phyloP scores from a whole-genome alignment of 148 eudicot species.

The Rhododendron henanense region DNA sequence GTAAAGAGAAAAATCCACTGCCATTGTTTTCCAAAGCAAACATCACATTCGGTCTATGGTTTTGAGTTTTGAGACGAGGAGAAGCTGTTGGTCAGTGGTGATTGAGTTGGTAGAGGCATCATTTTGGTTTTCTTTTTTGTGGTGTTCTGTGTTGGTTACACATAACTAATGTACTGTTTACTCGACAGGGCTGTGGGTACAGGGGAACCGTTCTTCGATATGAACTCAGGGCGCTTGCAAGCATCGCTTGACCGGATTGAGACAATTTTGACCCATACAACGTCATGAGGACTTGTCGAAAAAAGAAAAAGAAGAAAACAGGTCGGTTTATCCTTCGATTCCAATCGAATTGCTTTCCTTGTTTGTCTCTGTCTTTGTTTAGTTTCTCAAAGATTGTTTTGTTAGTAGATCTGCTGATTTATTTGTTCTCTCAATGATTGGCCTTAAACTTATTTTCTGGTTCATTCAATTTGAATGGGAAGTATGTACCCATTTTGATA shows the following conservation, averaged over 20 bases:
- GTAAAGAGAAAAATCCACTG: background rate
- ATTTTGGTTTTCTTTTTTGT: background rate
- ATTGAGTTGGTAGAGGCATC: background rate
- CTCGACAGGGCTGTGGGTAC: slow-evolving; percentile 71
- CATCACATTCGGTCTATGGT: background rate
- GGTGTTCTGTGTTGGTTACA: background rate
- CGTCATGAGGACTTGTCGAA: slow-evolving; percentile 14
- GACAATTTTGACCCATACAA: slow-evolving; percentile 60
- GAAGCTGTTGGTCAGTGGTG: background rate
- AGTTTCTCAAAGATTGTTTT: background rate
- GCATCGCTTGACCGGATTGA: slow-evolving; percentile 94
- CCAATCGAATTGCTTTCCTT: background rate
- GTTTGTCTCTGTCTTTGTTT: background rate
- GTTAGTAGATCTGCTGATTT: background rate
- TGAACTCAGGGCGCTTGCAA: slow-evolving; percentile 77
- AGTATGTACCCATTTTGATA: background rate
- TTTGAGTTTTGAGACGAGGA: background rate
- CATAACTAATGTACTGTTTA: background rate
- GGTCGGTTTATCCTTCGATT: background rate
- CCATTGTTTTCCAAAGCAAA: background rate
- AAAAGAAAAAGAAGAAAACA: slow-evolving; percentile 8
- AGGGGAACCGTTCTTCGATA: slow-evolving; percentile 73
- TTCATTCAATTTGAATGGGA: background rate
- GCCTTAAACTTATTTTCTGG: background rate
- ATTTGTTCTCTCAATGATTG: background rate